Percentiles rank a stretch among this genome's conserved stretches.
These are phyloP conservation scores for Calonectria pseudoturangicola DNA, from an alignment of 2,329 filamentous ascomycete species.

Conservation along the genomic window DNA sequence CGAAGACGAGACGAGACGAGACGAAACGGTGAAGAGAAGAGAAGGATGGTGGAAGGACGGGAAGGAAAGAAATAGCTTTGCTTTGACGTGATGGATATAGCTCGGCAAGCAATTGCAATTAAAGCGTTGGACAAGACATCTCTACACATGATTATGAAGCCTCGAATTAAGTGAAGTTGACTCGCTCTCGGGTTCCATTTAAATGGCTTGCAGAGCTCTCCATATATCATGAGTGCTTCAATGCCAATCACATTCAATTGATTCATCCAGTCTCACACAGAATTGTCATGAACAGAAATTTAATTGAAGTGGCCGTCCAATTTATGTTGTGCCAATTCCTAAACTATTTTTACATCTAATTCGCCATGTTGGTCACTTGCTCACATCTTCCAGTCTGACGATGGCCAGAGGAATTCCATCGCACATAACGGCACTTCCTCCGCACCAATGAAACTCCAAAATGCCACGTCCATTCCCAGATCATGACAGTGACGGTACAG, in stretches of 20 bases:
- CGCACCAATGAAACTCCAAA: constrained; percentile 32
- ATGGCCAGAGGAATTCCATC: constrained; percentile 27
- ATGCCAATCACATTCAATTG: neutral
- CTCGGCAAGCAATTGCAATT: constrained; percentile 44
- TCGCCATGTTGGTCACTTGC: constrained; percentile 37
- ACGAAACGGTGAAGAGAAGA: constrained; percentile 16
- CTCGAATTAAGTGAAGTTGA: neutral
- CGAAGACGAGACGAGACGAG: constrained; percentile 21
- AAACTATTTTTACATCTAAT: constrained; percentile 56
- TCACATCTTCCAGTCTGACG: constrained; percentile 37
- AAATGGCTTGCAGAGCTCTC: neutral
- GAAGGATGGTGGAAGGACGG: neutral
- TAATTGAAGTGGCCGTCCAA: constrained; percentile 47
- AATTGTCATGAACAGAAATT: neutral
- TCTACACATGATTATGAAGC: neutral
- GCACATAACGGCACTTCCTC: constrained; percentile 42
- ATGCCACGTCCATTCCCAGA: constrained; percentile 21
- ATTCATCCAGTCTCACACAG: constrained; percentile 12
- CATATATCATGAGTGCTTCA: neutral
- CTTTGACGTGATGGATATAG: constrained; percentile 39
- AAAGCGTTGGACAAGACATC: constrained; percentile 34
- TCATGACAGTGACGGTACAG: constrained; percentile 35
- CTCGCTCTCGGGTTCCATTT: neutral
- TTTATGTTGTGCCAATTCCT: constrained; percentile 56
- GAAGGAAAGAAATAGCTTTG: constrained; percentile 5